Base-by-base conservation (phyloP, 2,329 filamentous ascomycete species). In the Shiraia sp. region DNA sequence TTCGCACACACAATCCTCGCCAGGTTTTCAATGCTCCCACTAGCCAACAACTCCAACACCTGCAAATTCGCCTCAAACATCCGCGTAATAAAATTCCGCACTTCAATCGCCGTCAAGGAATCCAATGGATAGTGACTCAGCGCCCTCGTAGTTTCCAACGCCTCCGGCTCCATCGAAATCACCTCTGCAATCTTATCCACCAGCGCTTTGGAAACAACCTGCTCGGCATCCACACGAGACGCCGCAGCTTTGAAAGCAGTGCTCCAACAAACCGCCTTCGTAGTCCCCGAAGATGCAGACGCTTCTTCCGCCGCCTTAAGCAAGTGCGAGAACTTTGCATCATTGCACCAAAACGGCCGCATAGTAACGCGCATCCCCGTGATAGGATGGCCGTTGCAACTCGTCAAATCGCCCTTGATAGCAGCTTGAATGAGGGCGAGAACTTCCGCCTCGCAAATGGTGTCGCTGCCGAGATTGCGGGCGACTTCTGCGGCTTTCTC, bases 21-120 rank as follows among this genome's bases (percentile, higher is more conserved):
- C 10, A 39, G 14, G 9, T 19, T 39, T 25, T 36, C 34, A 14
- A 36, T 36, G 29, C 34, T 36, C 4, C 34, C 34, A 51, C 76
- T 78, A 5, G 73, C 77, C 26, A 81, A 61, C 45, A 82, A 58
- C 55, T 82, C 79, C 45, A 82, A 59, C 0, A 82, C 78, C 61
- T 81, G 77, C 55, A 81, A 53, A 40, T 75, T 78, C 1, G 73
- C 71, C 56, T 78, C 69, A 48, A 78, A 71, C 54, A 53, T 53
- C n/a, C 61, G 49, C 3, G 55, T 61, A 23, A 65, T 65, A 40
- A 61, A 64, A 29, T 64, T 64, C 2, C 62, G 39, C 12, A 65
- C 57, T 15, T 65, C 62, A 31, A 65, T 60, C n/a, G 62, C 62
- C 9, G 57, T 62, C 30, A 64, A 32, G 3, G 49, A 57, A 25